Evolutionary conservation across 768 basidiomycete genomes (phyloP).

Genomic region (Lentinula guzmanii): DNA sequence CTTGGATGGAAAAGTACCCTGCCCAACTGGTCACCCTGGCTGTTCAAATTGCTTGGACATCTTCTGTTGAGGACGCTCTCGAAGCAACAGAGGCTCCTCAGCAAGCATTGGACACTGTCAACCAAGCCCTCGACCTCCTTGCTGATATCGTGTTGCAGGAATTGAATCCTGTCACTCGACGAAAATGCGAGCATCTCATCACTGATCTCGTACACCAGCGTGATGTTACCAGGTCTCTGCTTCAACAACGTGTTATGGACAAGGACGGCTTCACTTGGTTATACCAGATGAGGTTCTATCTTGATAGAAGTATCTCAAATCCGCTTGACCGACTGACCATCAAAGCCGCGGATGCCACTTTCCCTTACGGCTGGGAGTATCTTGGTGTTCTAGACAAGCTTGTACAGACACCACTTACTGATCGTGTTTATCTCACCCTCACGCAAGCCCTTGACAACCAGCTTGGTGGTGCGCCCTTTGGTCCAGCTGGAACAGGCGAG

Average conservation of each 20-base stretch:
- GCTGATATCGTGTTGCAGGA: constrained; percentile 95
- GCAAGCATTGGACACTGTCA: constrained; percentile 64
- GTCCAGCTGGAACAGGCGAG: constrained; percentile 93
- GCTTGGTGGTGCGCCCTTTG: constrained; percentile 95
- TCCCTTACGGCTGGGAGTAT: constrained; percentile 99
- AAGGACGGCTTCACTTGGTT: constrained; percentile 84
- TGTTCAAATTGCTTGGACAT: constrained; percentile 92
- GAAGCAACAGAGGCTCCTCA: constrained; percentile 52
- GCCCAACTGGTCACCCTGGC: constrained; percentile 97
- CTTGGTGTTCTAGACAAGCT: constrained; percentile 94
- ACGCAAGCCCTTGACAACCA: constrained; percentile 95
- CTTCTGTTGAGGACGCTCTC: constrained; percentile 68
- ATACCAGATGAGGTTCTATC: constrained; percentile 98
- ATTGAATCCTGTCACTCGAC: constrained; percentile 82
- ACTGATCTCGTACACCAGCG: constrained; percentile 98
- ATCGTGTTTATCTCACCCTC: constrained; percentile 92
- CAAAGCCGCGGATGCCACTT: constrained; percentile 83
- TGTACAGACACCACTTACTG: constrained; percentile 96
- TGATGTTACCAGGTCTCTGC: constrained; percentile 83
- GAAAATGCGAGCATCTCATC: constrained; percentile 98
- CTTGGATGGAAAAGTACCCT: constrained; percentile 92
- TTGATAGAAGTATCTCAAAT: constrained; percentile 63
- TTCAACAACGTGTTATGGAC: constrained; percentile 58
- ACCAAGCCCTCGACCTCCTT: constrained; percentile 85
- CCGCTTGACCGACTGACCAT: constrained; percentile 79